Evolutionary conservation across 1,284 basidiomycete genomes (phyloP), one percentile per base, ranked within the genome.

Genomic region (Athelia psychrophila): DNA sequence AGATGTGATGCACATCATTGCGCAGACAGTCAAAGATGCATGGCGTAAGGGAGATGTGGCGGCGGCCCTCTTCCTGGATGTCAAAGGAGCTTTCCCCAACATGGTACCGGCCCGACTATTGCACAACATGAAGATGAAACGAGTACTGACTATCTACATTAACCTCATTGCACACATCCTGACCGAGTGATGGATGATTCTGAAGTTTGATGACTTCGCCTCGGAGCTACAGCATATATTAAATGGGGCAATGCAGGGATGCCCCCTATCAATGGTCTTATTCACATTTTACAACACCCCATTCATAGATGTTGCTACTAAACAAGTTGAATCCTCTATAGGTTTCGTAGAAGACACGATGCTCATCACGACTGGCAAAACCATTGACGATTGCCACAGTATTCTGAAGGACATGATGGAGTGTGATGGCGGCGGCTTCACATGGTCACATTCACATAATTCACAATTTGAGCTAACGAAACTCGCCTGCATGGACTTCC

Each of bases 1-100:
- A 0, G 72, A 77, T 57, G 63, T 71, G 0, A 51, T 76, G 1
- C 68, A 71, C 47, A 55, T 64, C 2, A 53, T 75, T 1, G 60
- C 56, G 8, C 59, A 64, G 12, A 61, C 45, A 1, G 55, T 69
- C 38, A 70, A 68, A 48, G 59, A 70, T 23, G 64, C 71, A 9
- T 76, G 72, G 73, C 49, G 66, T 0, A 33, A 44, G 33, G 53
- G 57, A 0, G 56, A 71, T 18, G 72, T 71, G 1, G 70, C 61
- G 0, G 60, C 64, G 0, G 58, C 61, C 0, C 51, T 76, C 0
- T 72, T 73, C 52, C 61, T 75, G 2, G 72, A 77, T 54, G 63
- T 77, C 16, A 64, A 73, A 56, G 69, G 64, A 0, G 72, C 73
- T 0, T 77, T 75, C 58, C 73, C 69, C 0, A 74, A 64, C 22